Conservation (phyloP, 2,329 filamentous ascomycete species). For the Ophiostoma fasciatum region DNA sequence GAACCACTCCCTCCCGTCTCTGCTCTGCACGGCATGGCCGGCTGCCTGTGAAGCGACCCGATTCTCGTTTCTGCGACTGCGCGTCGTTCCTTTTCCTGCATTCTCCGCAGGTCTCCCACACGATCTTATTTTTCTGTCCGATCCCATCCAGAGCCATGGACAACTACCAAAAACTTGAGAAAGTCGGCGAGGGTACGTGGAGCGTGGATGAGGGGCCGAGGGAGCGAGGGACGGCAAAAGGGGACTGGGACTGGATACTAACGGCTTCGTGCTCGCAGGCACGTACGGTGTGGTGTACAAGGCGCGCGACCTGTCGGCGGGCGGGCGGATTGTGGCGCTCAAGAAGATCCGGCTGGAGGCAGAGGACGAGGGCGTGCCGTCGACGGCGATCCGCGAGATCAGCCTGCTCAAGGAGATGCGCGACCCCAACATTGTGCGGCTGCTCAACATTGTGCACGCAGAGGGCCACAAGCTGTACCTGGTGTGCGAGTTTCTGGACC, state of each 20-base stretch:
- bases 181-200: conserved; percentile 69
- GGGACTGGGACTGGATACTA: neutral
- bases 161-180: conserved; percentile 87
- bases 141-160: conserved; percentile 41
- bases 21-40: neutral
- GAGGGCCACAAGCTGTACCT: conserved; percentile 88
- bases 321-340: conserved; percentile 69
- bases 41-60: neutral
- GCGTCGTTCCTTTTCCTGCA: neutral
- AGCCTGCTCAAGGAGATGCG: conserved; percentile 86
- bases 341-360: conserved; percentile 90
- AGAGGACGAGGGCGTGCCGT: conserved; percentile 81
- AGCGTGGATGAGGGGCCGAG: neutral
- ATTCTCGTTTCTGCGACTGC: neutral
- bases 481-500: conserved; percentile 75
- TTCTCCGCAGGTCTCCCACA: too few relatives aligned
- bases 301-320: conserved; percentile 63
- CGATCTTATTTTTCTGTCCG: neutral
- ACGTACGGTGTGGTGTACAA: conserved; percentile 92
- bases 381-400: conserved; percentile 82
- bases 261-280: conserved; percentile 32
- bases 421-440: conserved; percentile 71
- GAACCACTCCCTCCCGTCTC: neutral
- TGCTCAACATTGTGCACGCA: conserved; percentile 80
- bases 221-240: too few relatives aligned